Evolutionary conservation across 129 eudicot species (phyloP), one percentile per base, ranked within the genome.

Genomic region (Erigeron canadensis): DNA sequence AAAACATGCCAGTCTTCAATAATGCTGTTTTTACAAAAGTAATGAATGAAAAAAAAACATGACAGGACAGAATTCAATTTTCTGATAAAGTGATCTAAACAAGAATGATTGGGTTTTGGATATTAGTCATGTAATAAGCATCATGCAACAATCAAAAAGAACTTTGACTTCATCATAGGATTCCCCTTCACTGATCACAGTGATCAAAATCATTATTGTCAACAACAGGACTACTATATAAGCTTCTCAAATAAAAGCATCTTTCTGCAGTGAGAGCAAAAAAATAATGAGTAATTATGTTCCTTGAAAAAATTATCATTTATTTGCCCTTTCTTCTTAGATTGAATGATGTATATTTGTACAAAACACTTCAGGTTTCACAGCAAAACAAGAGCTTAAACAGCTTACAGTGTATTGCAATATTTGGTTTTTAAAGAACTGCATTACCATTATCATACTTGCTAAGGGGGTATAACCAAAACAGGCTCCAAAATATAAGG

Each of bases 171-270:
- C 1, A 28, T 2, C 34, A 28, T 28, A 28, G 34, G 34, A 28
- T 28, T 28, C 18, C 56, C 19, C 56, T 11, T 7, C 44, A 60
- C 17, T 34, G 65, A 59, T 12, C 42, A 18, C 44, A 60, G 9
- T 34, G 65, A 59, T 12, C 42, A 18, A 42, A 22, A 59, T 59
- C 65, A 28, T 59, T 12, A 28, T 22, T 16, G 28, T 40, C 65
- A 59, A 59, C 65, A 28, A 47, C 54, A 47, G n/a, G 12, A 59
- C 28, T 59, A 59, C 2, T 12, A 11, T 28, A 59, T 4, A 59
- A 59, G 65, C 12, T 47, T 28, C 65, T 59, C 65, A 59, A 10
- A 59, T 59, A 28, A 28, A 28, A 22, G 43, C 65, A 23, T 59
- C 23, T 59, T 59, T 59, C 40, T 34, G 18, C 65, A 59, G 54